Evolutionary conservation across 2,329 filamentous ascomycete species (phyloP).

Genomic region (Diaporthe longicolla): DNA sequence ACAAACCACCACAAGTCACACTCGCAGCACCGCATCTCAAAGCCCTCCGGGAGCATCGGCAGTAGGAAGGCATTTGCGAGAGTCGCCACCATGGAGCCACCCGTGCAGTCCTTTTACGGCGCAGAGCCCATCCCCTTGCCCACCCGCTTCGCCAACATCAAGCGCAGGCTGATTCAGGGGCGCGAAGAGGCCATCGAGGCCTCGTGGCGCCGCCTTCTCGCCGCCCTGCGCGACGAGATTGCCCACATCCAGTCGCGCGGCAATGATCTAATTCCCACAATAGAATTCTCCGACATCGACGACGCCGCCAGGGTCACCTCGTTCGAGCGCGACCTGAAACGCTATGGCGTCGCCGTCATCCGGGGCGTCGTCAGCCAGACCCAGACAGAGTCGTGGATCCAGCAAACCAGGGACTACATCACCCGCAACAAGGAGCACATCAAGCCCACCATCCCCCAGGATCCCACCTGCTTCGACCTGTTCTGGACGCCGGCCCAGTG

Average conservation of each 20-base stretch:
- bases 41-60: constrained; percentile 40
- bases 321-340: constrained; percentile 70
- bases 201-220: constrained; percentile 69
- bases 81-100: constrained; percentile 59
- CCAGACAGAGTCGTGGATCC: constrained; percentile 71
- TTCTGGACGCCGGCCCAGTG: constrained; percentile 82
- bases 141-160: constrained; percentile 70
- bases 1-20: constrained; percentile 40
- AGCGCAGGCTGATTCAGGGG: constrained; percentile 67
- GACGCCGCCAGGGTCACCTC: constrained; percentile 62
- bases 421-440: constrained; percentile 61
- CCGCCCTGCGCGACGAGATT: constrained; percentile 65
- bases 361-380: constrained; percentile 72
- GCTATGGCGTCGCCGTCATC: constrained; percentile 76
- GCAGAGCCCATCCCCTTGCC: constrained; percentile 70
- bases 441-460: constrained; percentile 70
- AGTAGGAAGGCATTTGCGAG: constrained; percentile 47
- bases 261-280: constrained; percentile 67
- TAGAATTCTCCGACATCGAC: constrained; percentile 67
- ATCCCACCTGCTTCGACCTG: constrained; percentile 79
- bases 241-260: constrained; percentile 66
- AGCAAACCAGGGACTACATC: constrained; percentile 72
- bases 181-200: constrained; percentile 68
- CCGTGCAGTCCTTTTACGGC: constrained; percentile 70
- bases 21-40: constrained; percentile 41